Conservation (phyloP, 2,329 filamentous ascomycete genomes). For the Leptodontidium sp. region DNA sequence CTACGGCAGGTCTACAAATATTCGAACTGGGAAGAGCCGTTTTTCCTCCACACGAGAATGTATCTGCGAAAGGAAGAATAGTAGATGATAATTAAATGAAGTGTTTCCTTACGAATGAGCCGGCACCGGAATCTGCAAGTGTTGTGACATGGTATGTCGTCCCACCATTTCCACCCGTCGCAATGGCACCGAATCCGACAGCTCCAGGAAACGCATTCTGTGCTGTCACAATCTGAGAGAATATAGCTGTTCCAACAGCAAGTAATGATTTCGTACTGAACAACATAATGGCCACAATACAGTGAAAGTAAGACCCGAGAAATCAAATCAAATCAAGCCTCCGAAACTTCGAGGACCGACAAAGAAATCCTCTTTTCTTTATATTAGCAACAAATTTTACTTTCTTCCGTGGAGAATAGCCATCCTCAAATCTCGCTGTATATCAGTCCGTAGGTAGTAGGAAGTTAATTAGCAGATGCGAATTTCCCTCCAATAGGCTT, state of each 20-base stretch:
- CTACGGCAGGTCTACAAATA: too few relatives aligned
- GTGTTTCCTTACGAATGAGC: conserved; percentile 48
- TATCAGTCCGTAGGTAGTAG: neutral
- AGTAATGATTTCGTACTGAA: neutral
- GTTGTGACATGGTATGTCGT: conserved; percentile 55
- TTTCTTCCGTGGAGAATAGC: neutral
- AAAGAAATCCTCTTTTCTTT: neutral
- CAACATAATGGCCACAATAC: neutral
- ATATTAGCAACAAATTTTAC: neutral
- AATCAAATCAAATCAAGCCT: neutral
- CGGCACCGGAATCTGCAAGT: conserved; percentile 54
- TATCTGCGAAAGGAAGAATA: neutral
- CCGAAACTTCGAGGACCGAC: neutral
- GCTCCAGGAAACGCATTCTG: conserved; percentile 54
- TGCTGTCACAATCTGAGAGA: neutral
- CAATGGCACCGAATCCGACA: conserved; percentile 56
- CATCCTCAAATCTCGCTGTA: neutral
- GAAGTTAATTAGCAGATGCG: neutral
- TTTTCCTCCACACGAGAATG: too few relatives aligned
- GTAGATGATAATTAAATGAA: neutral
- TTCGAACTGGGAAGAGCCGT: too few relatives aligned
- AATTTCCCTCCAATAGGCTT: neutral
- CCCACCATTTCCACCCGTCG: conserved; percentile 54
- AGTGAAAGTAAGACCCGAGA: neutral
- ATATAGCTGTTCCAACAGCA: neutral